Base-by-base conservation (phyloP, 2,329 filamentous ascomycete species). In the Diplodia corticola region DNA sequence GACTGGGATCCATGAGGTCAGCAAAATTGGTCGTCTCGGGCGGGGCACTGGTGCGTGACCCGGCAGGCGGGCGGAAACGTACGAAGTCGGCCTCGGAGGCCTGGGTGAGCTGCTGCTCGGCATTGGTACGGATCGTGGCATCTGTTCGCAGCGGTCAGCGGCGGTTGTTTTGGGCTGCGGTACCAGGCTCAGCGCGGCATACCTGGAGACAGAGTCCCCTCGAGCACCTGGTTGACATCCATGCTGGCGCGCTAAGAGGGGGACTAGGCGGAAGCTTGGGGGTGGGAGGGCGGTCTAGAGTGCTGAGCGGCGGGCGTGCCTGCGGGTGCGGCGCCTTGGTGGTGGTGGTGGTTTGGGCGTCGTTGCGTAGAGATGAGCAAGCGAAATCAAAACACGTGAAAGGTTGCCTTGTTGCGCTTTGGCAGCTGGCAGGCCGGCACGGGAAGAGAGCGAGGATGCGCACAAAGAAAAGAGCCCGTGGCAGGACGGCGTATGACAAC, bases 181-280 rank as follows among this genome's bases (percentile, higher is more conserved):
- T 30, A 35, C 35, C 35, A 51, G 26, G 37, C 22, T 35, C 20
- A 24, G 33, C 28, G 61, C 51, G 46, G 65, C 51, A 80, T 84
- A 98, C 95, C 94, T 78, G 93, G 86, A 78, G 93, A 96, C 83
- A 98, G 89, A 80, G 95, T 98, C 85, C 93, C 94, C 82, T 92
- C 89, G 85, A 99, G 91, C 84, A 99, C 94, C 84, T 93, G 90
- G 85, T 94, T 96, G 85, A 98, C 96, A 84, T 98, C 92, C 91
- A 96, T 93, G 84, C 87, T 92, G 80, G 77, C 70, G 71, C 71
- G 73, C 74, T 74, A 73, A 73, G 67, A 70, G 55, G 20, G 33
- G 7, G 20, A 40, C 48, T 51, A 48, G 50, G 20, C 37, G 55
- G 60, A 28, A 66, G 49, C 44, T 24, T 57, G 22, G 49, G 17